Percentiles rank a stretch among this genome's conserved stretches.
Conservation (phyloP, 306 rosid genomes). For the Cicer bijugum region DNA sequence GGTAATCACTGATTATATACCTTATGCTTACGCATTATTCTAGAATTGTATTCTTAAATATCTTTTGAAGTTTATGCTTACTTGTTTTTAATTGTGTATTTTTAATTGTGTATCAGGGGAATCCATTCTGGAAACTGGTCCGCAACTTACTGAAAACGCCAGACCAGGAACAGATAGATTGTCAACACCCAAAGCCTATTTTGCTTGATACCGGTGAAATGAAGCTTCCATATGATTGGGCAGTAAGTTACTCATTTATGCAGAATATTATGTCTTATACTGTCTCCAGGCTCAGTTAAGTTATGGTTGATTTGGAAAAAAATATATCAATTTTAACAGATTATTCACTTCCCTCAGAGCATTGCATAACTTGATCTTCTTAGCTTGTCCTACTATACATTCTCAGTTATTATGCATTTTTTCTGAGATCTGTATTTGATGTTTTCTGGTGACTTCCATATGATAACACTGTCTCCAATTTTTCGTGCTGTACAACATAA, state of each 20-base stretch:
- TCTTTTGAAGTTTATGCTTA: conserved; percentile 30
- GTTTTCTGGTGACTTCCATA: conserved; percentile 10
- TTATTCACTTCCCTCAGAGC: conserved; percentile 24
- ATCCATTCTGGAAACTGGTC: conserved; percentile 85
- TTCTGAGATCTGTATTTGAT: conserved; percentile 24
- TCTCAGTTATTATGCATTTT: conserved; percentile 17
- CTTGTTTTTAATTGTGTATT: conserved; percentile 34
- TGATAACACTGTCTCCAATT: conserved; percentile 2
- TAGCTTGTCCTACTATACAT: conserved; percentile 24
- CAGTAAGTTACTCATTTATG: conserved; percentile 66
- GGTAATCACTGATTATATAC: conserved; percentile 52
- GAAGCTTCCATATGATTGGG: conserved; percentile 95
- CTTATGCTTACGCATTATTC: conserved; percentile 22
- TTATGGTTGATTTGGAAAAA: conserved; percentile 8
- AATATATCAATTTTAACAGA: not conserved
- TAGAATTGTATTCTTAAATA: conserved; percentile 23
- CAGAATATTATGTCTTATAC: conserved; percentile 27
- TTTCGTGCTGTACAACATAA: conserved; percentile 10
- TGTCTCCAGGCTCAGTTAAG: conserved; percentile 28
- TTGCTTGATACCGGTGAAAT: conserved; percentile 98
- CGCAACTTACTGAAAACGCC: conserved; percentile 78
- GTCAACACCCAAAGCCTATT: conserved; percentile 92
- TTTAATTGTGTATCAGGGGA: conserved; percentile 64
- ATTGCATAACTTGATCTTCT: conserved; percentile 17
- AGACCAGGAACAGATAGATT: conserved; percentile 69